A percentile compares a stretch with the other conserved stretches of the same genome.
These are phyloP conservation scores for Fusarium sp. DNA, from an alignment of 2,329 filamentous ascomycete species.

Conservation along the genomic window DNA sequence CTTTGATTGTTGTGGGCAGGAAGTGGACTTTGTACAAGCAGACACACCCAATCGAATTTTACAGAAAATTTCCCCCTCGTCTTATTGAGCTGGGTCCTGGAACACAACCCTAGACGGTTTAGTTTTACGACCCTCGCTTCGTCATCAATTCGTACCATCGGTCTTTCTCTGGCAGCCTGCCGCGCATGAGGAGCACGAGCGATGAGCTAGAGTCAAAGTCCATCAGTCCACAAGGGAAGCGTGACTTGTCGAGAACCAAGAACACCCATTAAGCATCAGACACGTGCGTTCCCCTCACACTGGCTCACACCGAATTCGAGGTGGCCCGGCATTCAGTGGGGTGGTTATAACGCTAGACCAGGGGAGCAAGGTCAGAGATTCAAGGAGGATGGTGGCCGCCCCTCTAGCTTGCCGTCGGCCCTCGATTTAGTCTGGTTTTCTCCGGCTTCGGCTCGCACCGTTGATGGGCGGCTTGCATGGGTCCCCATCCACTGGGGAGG, in stretches of 20 bases:
- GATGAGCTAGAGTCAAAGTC: constrained; percentile 31
- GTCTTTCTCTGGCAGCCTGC: constrained; percentile 18
- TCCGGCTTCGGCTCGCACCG: constrained; percentile 56
- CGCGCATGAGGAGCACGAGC: constrained; percentile 15
- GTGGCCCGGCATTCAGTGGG: constrained; percentile 38
- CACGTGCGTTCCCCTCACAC: constrained; percentile 49
- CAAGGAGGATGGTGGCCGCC: constrained; percentile 33
- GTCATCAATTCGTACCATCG: constrained; percentile 29
- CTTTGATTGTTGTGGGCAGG: constrained; percentile 44
- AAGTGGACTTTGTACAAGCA: constrained; percentile 47
- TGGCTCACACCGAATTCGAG: constrained; percentile 33
- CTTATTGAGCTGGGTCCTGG: constrained; percentile 35
- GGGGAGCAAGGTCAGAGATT: constrained; percentile 35
- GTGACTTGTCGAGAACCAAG: constrained; percentile 38
- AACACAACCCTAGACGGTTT: constrained; percentile 41
- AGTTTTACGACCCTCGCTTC: constrained; percentile 38
- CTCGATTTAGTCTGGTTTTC: constrained; percentile 50
- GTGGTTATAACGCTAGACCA: constrained; percentile 42
- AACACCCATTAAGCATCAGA: constrained; percentile 51
- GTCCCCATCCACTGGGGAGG: constrained; percentile 41
- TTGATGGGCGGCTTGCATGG: constrained; percentile 51
- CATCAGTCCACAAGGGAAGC: constrained; percentile 32
- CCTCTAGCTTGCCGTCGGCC: constrained; percentile 47
- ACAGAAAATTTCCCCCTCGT: constrained; percentile 32
- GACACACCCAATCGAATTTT: constrained; percentile 49